These are phyloP conservation scores for Lyophyllum decastes DNA, from an alignment of 768 basidiomycete genomes.

Conservation along the genomic window DNA sequence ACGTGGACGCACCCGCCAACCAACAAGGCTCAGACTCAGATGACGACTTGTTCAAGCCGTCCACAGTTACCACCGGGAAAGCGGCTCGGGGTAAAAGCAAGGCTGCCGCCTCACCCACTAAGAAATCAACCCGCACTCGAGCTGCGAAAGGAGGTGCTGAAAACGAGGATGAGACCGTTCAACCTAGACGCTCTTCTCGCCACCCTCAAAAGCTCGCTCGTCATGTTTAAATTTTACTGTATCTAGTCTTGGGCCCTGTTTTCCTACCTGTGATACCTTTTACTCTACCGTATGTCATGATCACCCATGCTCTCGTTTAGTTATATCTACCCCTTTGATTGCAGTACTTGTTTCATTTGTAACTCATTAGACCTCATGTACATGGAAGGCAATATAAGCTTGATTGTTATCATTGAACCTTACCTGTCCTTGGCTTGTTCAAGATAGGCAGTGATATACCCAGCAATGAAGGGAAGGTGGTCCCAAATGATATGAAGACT, in stretches of 20 bases:
- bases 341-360: neutral
- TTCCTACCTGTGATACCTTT: neutral
- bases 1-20: neutral
- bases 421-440: neutral
- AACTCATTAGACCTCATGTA: neutral
- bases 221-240: conserved; percentile 6
- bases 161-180: conserved; percentile 20
- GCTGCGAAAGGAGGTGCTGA: conserved; percentile 12
- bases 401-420: neutral
- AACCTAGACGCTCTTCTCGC: conserved; percentile 35
- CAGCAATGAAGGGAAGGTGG: neutral
- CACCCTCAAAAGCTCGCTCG: conserved; percentile 32
- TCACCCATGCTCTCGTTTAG: neutral
- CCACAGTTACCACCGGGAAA: conserved; percentile 1
- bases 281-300: neutral
- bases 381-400: neutral
- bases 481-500: too few species aligned
- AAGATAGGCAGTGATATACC: too few species aligned
- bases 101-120: conserved; percentile 7
- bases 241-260: neutral
- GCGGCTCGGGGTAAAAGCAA: conserved; percentile 19
- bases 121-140: conserved; percentile 6
- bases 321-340: neutral
- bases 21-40: conserved; percentile 12
- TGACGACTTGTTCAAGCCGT: conserved; percentile 2